Evolutionary conservation across 2,329 filamentous ascomycete genomes (phyloP), one percentile per base, ranked within the genome.

Genomic region (Fusarium mundagurra): DNA sequence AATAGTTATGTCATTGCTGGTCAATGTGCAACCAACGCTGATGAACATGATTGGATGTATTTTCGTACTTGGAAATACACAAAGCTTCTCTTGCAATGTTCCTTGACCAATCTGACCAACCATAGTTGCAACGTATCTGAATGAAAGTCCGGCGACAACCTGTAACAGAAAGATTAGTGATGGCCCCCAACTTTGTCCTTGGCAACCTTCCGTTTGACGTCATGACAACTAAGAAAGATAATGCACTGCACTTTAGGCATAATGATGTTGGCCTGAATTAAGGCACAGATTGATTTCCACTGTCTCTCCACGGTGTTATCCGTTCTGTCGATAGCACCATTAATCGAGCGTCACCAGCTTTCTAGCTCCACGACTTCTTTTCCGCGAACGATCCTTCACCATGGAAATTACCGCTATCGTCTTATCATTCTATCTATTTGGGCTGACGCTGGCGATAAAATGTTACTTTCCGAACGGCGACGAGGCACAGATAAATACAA

Each of bases 1-100:
- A n/a, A n/a, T n/a, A n/a, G n/a, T n/a, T n/a, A n/a, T n/a, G n/a
- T n/a, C n/a, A n/a, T n/a, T n/a, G 9, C 14, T 16, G 4, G 8
- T 16, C 13, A n/a, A 22, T 12, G 0, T 31, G 14, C 4, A 20
- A 22, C 8, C 6, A 31, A 22, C 3, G 22, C 12, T 47, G 2
- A 29, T 29, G 8, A 9, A 47, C 22, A 20, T 29, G 3, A 22
- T 31, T 48, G 9, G 29, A 48, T n/a, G 4, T 31, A 31, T n/a
- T 17, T n/a, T 5, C 4, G 3, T 17, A n/a, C 4, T n/a, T 0
- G 3, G 4, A 12, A 50, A n/a, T 33, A 10, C 4, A n/a, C 14
- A 8, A 14, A 48, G 9, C 6, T 5, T 6, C 20, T n/a, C n/a
- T 50, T 6, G 47, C 22, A n/a, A n/a, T 22, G 20, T 50, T 3